Base-by-base conservation (phyloP, 306 rosid species). In the Canavalia ensiformis region DNA sequence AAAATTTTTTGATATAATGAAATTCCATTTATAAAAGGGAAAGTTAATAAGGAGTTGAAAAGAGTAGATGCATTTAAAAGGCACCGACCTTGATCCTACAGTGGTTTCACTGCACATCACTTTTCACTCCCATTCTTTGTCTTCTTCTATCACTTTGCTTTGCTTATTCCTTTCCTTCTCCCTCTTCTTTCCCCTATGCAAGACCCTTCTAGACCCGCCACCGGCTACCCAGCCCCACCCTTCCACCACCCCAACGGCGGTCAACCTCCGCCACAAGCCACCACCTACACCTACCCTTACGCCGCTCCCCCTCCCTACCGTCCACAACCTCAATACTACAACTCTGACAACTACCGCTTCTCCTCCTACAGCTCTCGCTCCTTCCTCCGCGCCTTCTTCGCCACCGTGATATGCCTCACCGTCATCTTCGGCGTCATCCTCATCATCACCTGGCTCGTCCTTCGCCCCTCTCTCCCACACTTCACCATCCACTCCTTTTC, bases 381-480 rank as follows among this genome's bases (percentile, higher is more conserved):
- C 30, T 89, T 91, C 83, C 44, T 91, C 62, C 98, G 99, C 78
- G 87, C 91, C 9, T 73, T 93, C 82, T 5, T 91, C 47, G 82
- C 88, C 34, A 85, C 92, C 62, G 82, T 95, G 85, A 57, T 90
- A 3, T 79, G 91, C 82, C 82, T 89, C 76, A 86, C 86, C 51
- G 76, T 91, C 30, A n/a, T 87, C 45, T 44, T 88, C 56, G 94
- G 89, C 82, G 85, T 75, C 2, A 60, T 88, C 55, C 52, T 88
- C 29, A 76, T 95, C 70, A 56, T 91, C 56, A 62, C 92, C 1
- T 91, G 97, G 98, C 97, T 95, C 58, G 89, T 95, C 76, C 88
- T 95, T 30, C 98, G 97, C 46, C 99, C 99, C 33, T 88, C 85
- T 2, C 78, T 89, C 83, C 99, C 98, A 0, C 76, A 86, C 35